Percentiles rank a stretch among this genome's conserved stretches.
phyloP scores from a whole-genome alignment of 257 asterid genomes.

The Nicotiana benthamiana region DNA sequence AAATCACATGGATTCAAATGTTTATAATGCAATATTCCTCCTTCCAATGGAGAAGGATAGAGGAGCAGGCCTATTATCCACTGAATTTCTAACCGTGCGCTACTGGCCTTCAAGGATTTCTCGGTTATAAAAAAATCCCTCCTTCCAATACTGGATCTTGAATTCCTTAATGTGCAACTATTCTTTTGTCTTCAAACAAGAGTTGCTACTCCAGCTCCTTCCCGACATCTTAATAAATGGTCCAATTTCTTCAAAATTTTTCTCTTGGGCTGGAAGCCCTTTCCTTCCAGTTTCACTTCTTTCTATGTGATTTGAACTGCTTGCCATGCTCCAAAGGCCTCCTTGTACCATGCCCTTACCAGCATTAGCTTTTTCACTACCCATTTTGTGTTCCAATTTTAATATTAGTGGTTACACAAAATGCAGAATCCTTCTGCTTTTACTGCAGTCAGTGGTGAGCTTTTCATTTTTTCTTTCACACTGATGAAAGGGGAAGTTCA shows the following conservation, averaged over 20 bases:
- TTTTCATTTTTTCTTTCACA: background rate
- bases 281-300: no score
- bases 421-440: background rate
- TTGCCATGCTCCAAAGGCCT: background rate
- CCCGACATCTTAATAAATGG: background rate
- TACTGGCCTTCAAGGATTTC: background rate
- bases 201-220: background rate
- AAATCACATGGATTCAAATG: background rate
- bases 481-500: background rate
- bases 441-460: background rate
- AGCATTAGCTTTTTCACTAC: background rate
- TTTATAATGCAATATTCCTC: background rate
- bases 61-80: background rate
- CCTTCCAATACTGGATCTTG: background rate
- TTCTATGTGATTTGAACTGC: no score
- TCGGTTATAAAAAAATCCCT: background rate
- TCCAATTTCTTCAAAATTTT: background rate
- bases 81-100: background rate
- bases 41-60: background rate
- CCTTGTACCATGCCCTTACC: background rate
- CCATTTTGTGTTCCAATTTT: background rate
- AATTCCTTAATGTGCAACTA: background rate
- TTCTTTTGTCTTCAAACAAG: background rate
- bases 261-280: background rate
- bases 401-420: background rate